Evolutionary conservation across 768 basidiomycete genomes (phyloP).

Genomic region (Boletus subcaerulescens): DNA sequence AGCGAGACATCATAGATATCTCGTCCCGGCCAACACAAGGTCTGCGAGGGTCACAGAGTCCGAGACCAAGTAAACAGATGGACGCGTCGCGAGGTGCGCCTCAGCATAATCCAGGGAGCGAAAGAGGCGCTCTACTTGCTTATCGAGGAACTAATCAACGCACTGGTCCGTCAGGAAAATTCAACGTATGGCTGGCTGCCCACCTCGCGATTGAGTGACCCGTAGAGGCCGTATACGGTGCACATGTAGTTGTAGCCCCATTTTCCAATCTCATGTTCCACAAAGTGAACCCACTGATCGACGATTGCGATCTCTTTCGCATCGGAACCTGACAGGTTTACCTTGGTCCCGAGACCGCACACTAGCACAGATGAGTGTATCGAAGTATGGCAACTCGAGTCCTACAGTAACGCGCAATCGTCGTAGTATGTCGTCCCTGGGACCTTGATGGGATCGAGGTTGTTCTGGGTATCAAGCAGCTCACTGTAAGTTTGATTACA

Average conservation of each 20-base stretch:
- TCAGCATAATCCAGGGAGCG: slow-evolving; percentile 14
- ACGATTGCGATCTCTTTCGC: slow-evolving; percentile 9
- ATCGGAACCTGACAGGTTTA: slow-evolving; percentile 10
- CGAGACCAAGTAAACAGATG: slow-evolving; percentile 15
- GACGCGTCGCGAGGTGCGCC: slow-evolving; percentile 2
- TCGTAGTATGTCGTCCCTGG: neutral
- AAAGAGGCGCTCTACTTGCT: neutral
- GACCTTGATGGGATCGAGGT: no score
- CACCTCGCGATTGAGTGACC: slow-evolving; percentile 9
- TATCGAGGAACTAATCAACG: neutral
- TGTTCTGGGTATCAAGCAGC: no score
- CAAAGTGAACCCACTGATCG: slow-evolving; percentile 24
- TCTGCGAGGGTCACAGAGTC: slow-evolving; percentile 20
- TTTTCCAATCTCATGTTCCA: slow-evolving; percentile 14
- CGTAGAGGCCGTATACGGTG: neutral
- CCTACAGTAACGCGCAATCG: slow-evolving; percentile 19
- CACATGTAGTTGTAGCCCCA: no score
- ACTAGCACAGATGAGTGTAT: slow-evolving; percentile 2
- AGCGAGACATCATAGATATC: neutral
- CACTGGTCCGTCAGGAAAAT: neutral
- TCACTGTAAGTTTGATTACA: no score
- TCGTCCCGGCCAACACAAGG: slow-evolving; percentile 5
- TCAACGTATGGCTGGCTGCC: neutral
- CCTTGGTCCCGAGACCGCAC: slow-evolving; percentile 8
- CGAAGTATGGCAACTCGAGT: neutral